Base-by-base conservation (phyloP, 768 basidiomycete species). In the Cystofilobasidium bisporidii region DNA sequence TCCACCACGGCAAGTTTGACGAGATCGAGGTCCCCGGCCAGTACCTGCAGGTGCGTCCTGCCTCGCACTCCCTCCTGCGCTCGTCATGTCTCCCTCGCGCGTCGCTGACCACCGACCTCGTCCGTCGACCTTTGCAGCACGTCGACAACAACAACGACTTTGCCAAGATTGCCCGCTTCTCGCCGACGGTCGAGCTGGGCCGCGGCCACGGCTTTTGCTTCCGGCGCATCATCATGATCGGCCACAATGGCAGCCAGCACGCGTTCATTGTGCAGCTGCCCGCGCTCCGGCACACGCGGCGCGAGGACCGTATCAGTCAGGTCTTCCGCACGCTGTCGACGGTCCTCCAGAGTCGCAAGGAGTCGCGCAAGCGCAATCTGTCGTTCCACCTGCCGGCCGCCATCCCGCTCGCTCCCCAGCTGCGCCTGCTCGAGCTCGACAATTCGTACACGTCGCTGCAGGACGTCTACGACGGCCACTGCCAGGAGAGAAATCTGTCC, bases 1-100 rank as follows among this genome's bases (percentile, higher is more conserved):
- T 98, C 81, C 94, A 98, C 72, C 92, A 97, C 77, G 86, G 85
- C 74, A 96, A 92, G 76, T 91, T 94, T 60, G 96, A 98, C 71
- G 94, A 99, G 71, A 89, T 99, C 45, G 93, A 99, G 74, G 85
- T 99, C 60, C 93, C 93, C n/a, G 96, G 96, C 10, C 96, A 99
- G 77, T 99, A 99, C 75, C 88, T 91, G 0, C 90, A 97, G 83
- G 92, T 89, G 64, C 73, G 79, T 68, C 1, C n/a, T n/a, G n/a
- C n/a, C n/a, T n/a, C n/a, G n/a, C n/a, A n/a, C n/a, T n/a, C n/a
- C n/a, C n/a, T n/a, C n/a, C n/a, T n/a, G n/a, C 36, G 24, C 61
- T 43, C 30, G n/a, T 12, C 8, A 10, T 41, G 18, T 24, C 15
- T 26, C 15, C 17, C n/a, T n/a, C n/a, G n/a, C n/a, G n/a, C n/a